A percentile compares a stretch with the other conserved stretches of the same genome.
phyloP scores from a whole-genome alignment of 2,329 filamentous ascomycete genomes.

The Fulvia fulva region DNA sequence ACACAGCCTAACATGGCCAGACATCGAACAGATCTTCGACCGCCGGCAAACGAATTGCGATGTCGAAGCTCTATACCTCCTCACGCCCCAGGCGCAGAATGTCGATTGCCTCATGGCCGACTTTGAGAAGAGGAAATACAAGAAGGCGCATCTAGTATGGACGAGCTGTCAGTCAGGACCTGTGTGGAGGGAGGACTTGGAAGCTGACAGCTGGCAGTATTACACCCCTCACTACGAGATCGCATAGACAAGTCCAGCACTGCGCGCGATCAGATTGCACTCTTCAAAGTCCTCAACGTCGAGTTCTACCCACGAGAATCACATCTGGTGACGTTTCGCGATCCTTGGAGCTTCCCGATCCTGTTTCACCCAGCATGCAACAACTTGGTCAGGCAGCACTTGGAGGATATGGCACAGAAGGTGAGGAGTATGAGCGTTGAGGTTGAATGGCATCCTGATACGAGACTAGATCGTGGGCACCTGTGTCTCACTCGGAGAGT shows the following conservation, averaged over 20 bases:
- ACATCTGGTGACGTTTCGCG: constrained; percentile 82
- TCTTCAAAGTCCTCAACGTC: constrained; percentile 77
- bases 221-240: constrained; percentile 66
- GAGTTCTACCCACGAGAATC: constrained; percentile 91
- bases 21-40: constrained; percentile 92
- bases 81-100: constrained; percentile 80
- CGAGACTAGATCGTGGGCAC: constrained; percentile 68
- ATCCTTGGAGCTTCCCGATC: constrained; percentile 92
- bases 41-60: constrained; percentile 75
- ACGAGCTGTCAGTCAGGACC: constrained; percentile 55
- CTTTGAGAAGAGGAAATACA: constrained; percentile 79
- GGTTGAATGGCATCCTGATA: not conserved
- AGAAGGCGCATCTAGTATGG: constrained; percentile 78
- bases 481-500: constrained; percentile 89
- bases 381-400: constrained; percentile 72
- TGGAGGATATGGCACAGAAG: constrained; percentile 84
- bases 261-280: constrained; percentile 70
- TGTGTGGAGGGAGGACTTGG: not conserved
- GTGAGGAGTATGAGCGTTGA: constrained; percentile 43
- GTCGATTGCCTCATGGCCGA: constrained; percentile 93
- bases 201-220: constrained; percentile 44
- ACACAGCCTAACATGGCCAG: constrained; percentile 47
- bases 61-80: constrained; percentile 92
- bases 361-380: constrained; percentile 91
- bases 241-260: constrained; percentile 69